These are phyloP conservation scores for Cercospora nicotianae DNA, from an alignment of 2,329 filamentous ascomycete genomes.

Conservation along the genomic window DNA sequence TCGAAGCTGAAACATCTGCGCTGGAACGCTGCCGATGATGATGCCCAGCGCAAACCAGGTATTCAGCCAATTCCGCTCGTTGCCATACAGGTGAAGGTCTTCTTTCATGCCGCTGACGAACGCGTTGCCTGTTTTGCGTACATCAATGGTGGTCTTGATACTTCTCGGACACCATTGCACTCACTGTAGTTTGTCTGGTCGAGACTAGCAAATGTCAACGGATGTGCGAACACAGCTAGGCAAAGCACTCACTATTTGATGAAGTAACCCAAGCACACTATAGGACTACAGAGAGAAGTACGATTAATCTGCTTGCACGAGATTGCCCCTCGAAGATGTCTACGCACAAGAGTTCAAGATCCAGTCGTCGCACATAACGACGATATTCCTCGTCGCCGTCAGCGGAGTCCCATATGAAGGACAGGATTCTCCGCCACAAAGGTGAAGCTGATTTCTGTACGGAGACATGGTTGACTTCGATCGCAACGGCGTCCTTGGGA, in stretches of 20 bases:
- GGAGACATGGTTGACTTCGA: neutral
- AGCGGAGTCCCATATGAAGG: conserved; percentile 21
- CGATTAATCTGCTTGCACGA: neutral
- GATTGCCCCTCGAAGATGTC: neutral
- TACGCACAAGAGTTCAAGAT: conserved; percentile 19
- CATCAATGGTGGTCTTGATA: neutral
- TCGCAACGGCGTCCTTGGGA: neutral
- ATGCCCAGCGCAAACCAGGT: conserved; percentile 23
- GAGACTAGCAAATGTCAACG: neutral
- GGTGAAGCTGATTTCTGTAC: neutral
- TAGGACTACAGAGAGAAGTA: neutral
- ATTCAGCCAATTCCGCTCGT: conserved; percentile 40
- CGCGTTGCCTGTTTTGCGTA: conserved; percentile 36
- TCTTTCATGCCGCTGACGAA: conserved; percentile 47
- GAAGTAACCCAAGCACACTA: conserved; percentile 13
- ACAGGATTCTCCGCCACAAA: conserved; percentile 16
- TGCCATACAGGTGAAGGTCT: conserved; percentile 41
- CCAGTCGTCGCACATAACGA: conserved; percentile 17
- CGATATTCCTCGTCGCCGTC: conserved; percentile 18
- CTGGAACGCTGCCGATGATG: conserved; percentile 21
- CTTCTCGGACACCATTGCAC: neutral
- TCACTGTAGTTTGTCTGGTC: conserved; percentile 9
- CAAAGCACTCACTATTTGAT: conserved; percentile 10
- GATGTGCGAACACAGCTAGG: too few species aligned
- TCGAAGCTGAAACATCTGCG: conserved; percentile 16